Base-by-base conservation (phyloP, 148 eudicot genomes). In the Dianthus caryophyllus region DNA sequence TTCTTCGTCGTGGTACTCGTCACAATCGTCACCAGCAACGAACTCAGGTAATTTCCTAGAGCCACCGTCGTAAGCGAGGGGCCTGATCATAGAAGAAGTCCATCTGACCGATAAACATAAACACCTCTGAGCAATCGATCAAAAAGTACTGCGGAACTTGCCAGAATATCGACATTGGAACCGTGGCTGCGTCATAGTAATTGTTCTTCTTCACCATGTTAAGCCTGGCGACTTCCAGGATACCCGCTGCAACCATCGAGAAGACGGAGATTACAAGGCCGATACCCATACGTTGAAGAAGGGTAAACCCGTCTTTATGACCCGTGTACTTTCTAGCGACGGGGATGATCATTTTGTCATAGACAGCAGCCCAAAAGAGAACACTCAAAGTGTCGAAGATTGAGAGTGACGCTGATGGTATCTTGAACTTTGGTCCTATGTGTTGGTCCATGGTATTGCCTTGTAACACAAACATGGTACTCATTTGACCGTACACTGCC, bases 51-150 rank as follows among this genome's bases (percentile, higher is more conserved):
- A 50, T 79, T 77, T 4, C 92, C 92, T 6, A 82, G 20, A 0
- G 88, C 83, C 10, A 39, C 56, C 0, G 88, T 82, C n/a, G 84
- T 75, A 1, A 87, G 83, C 1, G 87, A 75, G 92, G 92, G 0
- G 88, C 87, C 59, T 87, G 88, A 22, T 82, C 92, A 53, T 87
- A 87, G 82, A 82, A 87, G 72, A 87, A 84, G 65, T 87, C 88
- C 2, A 84, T 2, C 50, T 87, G 88, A 46, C 83, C 92, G 1
- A 87, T 70, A 22, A 82, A 84, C 1, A 79, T 80, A 31, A 87
- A 87, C 9, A 84, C 86, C 69, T 87, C 92, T 0, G 88, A 88
- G 57, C 85, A 82, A 15, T 88, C 92, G 0, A 87, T 67, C 9
- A 87, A 36, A 66, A 84, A 29, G 21, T 57, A 57, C 21, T 57